A percentile compares a stretch with the other conserved stretches of the same genome.
Conservation (phyloP, 495 filamentous ascomycete species). For the Xylaria scruposa region DNA sequence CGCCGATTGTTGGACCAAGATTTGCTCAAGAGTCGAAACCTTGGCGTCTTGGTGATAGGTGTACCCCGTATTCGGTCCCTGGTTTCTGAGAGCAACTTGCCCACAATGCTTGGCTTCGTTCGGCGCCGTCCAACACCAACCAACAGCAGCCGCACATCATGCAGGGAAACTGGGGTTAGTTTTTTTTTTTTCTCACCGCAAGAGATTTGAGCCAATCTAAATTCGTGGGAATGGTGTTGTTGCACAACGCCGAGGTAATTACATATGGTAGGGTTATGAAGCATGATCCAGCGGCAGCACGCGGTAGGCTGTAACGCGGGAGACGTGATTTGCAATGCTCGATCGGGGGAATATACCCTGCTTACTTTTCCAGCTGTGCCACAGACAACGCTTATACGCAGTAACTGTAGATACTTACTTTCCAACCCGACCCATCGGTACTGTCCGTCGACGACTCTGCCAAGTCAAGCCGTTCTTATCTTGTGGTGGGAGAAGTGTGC, state of each 20-base stretch:
- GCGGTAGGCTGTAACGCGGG: background rate
- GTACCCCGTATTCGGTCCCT: conserved; percentile 8
- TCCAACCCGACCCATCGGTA: background rate
- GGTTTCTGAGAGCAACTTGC: conserved; percentile 7
- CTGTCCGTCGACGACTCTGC: background rate
- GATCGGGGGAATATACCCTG: background rate
- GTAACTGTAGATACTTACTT: background rate
- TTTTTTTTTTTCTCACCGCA: conserved; percentile 12
- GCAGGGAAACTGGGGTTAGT: conserved; percentile 1
- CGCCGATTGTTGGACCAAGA: conserved; percentile 10
- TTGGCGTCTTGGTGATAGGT: background rate
- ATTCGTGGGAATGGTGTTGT: conserved; percentile 6
- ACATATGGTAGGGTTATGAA: background rate
- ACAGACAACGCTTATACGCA: background rate
- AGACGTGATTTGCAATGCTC: conserved; percentile 11
- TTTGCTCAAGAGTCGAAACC: background rate
- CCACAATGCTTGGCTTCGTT: conserved; percentile 11
- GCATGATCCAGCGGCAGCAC: background rate
- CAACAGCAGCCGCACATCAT: conserved; percentile 18
- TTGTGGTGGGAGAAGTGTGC: background rate
- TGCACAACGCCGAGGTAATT: background rate
- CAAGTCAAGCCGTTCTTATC: background rate
- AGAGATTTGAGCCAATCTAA: conserved; percentile 15
- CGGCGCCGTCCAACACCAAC: conserved; percentile 11
- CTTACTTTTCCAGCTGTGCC: conserved; percentile 15